Evolutionary conservation across 257 asterid species (phyloP).

Genomic region (Salvia splendens): DNA sequence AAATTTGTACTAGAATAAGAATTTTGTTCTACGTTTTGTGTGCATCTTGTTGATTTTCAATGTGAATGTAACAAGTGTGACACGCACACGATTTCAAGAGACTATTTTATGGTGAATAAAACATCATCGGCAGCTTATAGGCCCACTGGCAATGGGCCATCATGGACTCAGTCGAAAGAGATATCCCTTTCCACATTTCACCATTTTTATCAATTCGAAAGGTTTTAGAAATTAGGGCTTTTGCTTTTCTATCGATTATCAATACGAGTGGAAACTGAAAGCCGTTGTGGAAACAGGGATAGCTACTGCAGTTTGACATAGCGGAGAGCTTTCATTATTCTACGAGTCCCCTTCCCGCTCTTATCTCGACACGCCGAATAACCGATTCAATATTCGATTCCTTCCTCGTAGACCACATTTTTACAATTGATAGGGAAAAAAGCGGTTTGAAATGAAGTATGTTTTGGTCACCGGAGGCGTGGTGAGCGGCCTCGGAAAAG

Average conservation of each 20-base stretch:
- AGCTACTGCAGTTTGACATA: conserved; percentile 38
- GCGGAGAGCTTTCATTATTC: neutral
- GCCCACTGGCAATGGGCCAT: conserved; percentile 28
- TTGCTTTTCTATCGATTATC: conserved; percentile 16
- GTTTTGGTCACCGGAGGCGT: conserved; percentile 96
- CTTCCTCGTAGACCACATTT: neutral
- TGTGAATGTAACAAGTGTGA: no score
- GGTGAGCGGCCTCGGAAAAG: conserved; percentile 98
- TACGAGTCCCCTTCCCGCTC: conserved; percentile 41
- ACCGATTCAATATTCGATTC: neutral
- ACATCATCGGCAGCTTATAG: no score
- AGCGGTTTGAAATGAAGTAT: conserved; percentile 60
- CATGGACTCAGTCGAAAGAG: neutral
- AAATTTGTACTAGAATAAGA: no score
- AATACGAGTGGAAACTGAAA: conserved; percentile 13
- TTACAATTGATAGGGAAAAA: neutral
- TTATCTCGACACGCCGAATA: conserved; percentile 31
- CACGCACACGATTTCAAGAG: no score
- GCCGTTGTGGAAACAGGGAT: conserved; percentile 29
- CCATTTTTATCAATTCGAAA: neutral
- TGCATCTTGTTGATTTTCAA: no score
- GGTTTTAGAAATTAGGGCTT: conserved; percentile 36
- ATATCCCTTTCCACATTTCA: neutral
- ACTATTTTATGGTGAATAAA: no score
- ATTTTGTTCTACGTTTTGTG: no score